Conservation (phyloP, 495 filamentous ascomycete genomes). For the Daldinia loculata region DNA sequence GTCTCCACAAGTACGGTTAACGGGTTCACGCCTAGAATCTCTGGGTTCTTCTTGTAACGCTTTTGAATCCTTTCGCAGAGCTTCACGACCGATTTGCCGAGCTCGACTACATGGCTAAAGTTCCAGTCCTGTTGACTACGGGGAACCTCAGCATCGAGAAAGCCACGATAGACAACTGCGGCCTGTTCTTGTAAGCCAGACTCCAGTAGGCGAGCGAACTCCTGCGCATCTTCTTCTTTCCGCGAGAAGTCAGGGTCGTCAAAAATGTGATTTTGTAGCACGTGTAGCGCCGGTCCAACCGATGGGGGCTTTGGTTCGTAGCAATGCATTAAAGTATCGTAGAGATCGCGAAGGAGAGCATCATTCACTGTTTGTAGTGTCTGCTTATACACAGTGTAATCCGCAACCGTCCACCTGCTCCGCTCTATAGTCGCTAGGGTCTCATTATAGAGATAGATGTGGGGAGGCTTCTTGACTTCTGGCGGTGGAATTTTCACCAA, state of each 20-base stretch:
- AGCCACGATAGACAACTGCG: slow-evolving; percentile 72
- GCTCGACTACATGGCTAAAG: slow-evolving; percentile 83
- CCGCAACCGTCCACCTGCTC: slow-evolving; percentile 79
- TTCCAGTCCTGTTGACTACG: slow-evolving; percentile 81
- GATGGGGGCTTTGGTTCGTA: slow-evolving; percentile 86
- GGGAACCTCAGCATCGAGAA: slow-evolving; percentile 77
- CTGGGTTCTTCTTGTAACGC: slow-evolving; percentile 85
- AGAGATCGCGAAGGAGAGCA: slow-evolving; percentile 85
- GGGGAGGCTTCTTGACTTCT: slow-evolving; percentile 63
- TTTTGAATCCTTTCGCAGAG: slow-evolving; percentile 88
- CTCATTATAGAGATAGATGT: slow-evolving; percentile 51
- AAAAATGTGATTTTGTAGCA: slow-evolving; percentile 85
- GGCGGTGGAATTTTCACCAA: slow-evolving; percentile 75
- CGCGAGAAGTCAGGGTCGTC: slow-evolving; percentile 78
- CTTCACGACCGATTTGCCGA: slow-evolving; percentile 84
- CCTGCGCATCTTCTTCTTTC: slow-evolving; percentile 70
- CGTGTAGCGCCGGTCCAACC: slow-evolving; percentile 79
- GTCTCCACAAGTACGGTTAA: slow-evolving; percentile 80
- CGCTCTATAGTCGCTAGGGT: slow-evolving; percentile 56
- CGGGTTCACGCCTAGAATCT: slow-evolving; percentile 90
- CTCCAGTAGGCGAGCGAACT: slow-evolving; percentile 73
- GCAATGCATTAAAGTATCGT: slow-evolving; percentile 82
- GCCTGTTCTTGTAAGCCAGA: slow-evolving; percentile 79
- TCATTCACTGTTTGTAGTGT: slow-evolving; percentile 80
- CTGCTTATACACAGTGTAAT: slow-evolving; percentile 78